Evolutionary conservation across 1,284 basidiomycete genomes (phyloP).

Genomic region (Cryptococcus depauperatus): DNA sequence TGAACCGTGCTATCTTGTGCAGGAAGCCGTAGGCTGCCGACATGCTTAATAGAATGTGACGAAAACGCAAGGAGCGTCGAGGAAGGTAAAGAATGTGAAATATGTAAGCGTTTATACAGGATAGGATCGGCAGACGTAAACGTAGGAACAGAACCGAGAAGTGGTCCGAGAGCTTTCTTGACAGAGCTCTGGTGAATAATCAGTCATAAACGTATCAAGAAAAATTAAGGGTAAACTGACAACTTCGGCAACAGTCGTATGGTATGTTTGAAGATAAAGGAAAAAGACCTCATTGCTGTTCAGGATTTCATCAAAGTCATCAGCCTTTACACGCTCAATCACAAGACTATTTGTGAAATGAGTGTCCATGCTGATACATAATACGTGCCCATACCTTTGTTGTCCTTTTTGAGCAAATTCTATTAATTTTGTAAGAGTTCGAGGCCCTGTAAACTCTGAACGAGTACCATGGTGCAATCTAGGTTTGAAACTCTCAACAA

Average conservation of each 20-base stretch:
- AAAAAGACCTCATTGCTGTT: slow-evolving; percentile 60
- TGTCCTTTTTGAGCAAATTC: slow-evolving; percentile 62
- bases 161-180: slow-evolving; percentile 49
- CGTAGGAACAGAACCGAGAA: slow-evolving; percentile 64
- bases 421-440: slow-evolving; percentile 58
- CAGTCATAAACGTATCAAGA: neutral
- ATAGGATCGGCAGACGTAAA: slow-evolving; percentile 49
- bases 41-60: slow-evolving; percentile 47
- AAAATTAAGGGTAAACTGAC: slow-evolving; percentile 22
- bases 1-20: slow-evolving; percentile 22
- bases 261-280: slow-evolving; percentile 58
- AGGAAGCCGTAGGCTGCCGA: slow-evolving; percentile 35
- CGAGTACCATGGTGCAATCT: slow-evolving; percentile 48
- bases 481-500: neutral
- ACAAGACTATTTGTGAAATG: too few relatives aligned
- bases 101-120: slow-evolving; percentile 51
- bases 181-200: slow-evolving; percentile 46
- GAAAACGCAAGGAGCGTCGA: slow-evolving; percentile 70
- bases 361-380: too few relatives aligned
- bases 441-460: slow-evolving; percentile 31
- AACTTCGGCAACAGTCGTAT: slow-evolving; percentile 39
- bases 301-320: slow-evolving; percentile 50
- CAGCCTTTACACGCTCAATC: slow-evolving; percentile 48
- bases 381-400: too few relatives aligned
- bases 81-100: slow-evolving; percentile 46